These are phyloP conservation scores for Claviceps digitariae DNA, from an alignment of 2,329 filamentous ascomycete species.

Conservation along the genomic window DNA sequence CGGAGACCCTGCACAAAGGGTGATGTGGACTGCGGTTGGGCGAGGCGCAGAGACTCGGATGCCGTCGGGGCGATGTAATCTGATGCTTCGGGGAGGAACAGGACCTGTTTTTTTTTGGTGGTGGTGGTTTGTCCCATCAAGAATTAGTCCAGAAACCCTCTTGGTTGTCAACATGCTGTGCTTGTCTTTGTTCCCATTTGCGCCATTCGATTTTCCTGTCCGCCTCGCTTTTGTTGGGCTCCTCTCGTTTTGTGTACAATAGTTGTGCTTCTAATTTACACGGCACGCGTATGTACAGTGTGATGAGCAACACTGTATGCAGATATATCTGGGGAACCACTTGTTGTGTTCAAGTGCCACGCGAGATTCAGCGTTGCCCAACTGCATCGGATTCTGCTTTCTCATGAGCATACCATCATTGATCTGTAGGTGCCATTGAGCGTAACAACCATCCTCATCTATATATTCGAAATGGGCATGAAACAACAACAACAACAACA, in stretches of 20 bases:
- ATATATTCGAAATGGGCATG: too few relatives aligned
- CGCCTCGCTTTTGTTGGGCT: too few relatives aligned
- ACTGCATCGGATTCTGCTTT: background rate
- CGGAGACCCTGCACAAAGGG: slow-evolving; percentile 67
- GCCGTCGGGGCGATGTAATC: slow-evolving; percentile 71
- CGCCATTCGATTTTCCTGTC: background rate
- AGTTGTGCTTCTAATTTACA: background rate
- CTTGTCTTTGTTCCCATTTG: background rate
- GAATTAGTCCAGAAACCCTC: too few relatives aligned
- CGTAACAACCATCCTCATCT: background rate
- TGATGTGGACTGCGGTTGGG: slow-evolving; percentile 48
- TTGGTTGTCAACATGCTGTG: background rate
- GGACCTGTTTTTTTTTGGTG: too few relatives aligned
- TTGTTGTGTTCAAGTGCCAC: background rate
- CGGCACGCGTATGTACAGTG: too few relatives aligned
- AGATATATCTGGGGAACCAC: background rate
- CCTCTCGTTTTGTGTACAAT: too few relatives aligned
- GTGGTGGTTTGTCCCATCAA: background rate
- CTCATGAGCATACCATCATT: background rate
- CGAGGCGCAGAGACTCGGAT: slow-evolving; percentile 56
- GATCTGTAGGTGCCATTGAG: background rate
- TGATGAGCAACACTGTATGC: background rate
- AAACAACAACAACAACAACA: background rate
- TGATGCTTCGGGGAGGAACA: slow-evolving; percentile 85
- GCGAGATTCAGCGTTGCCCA: too few relatives aligned